A percentile compares a stretch with the other conserved stretches of the same genome.
phyloP scores from a whole-genome alignment of 1,139 yeast species.

The Debaryomyces coudertii region DNA sequence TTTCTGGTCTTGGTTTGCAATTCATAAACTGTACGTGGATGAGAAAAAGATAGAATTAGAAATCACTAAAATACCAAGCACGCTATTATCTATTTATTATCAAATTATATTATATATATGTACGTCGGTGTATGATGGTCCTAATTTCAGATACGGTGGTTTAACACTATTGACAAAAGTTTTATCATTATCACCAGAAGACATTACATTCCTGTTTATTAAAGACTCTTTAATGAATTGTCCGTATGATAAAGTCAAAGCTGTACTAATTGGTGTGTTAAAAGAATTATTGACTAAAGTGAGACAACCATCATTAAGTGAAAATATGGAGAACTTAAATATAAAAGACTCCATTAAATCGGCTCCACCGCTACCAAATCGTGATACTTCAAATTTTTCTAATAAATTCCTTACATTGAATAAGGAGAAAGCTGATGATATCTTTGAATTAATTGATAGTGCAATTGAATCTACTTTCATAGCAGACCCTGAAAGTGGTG shows the following conservation, averaged over 20 bases:
- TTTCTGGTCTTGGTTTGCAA: slow-evolving; percentile 47
- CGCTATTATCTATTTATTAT: slow-evolving; percentile 34
- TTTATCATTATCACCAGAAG: slow-evolving; percentile 59
- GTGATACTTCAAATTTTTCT: slow-evolving; percentile 16
- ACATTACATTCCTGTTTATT: slow-evolving; percentile 60
- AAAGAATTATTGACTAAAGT: slow-evolving; percentile 57
- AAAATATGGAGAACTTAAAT: slow-evolving; percentile 13
- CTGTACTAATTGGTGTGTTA: slow-evolving; percentile 64
- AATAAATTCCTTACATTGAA: slow-evolving; percentile 43
- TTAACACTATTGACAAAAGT: slow-evolving; percentile 58
- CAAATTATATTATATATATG: slow-evolving; percentile 37
- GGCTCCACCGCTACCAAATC: slow-evolving; percentile 25
- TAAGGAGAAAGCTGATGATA: slow-evolving; percentile 37
- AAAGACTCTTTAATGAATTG: slow-evolving; percentile 68
- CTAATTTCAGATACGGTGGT: slow-evolving; percentile 31
- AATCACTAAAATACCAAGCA: slow-evolving; percentile 34
- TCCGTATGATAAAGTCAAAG: slow-evolving; percentile 64
- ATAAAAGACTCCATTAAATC: slow-evolving; percentile 2
- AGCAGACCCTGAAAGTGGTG: slow-evolving; percentile 16
- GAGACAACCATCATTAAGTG: slow-evolving; percentile 11
- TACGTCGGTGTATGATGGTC: slow-evolving; percentile 11
- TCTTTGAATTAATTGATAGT: slow-evolving; percentile 41
- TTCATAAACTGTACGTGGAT: slow-evolving; percentile 26
- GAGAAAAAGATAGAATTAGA: slow-evolving; percentile 30
- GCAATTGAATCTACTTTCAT: slow-evolving; percentile 37